Percentiles rank a stretch among this genome's conserved stretches.
These are phyloP conservation scores for Boletus sp. DNA, from an alignment of 1,284 basidiomycete species.

Conservation along the genomic window DNA sequence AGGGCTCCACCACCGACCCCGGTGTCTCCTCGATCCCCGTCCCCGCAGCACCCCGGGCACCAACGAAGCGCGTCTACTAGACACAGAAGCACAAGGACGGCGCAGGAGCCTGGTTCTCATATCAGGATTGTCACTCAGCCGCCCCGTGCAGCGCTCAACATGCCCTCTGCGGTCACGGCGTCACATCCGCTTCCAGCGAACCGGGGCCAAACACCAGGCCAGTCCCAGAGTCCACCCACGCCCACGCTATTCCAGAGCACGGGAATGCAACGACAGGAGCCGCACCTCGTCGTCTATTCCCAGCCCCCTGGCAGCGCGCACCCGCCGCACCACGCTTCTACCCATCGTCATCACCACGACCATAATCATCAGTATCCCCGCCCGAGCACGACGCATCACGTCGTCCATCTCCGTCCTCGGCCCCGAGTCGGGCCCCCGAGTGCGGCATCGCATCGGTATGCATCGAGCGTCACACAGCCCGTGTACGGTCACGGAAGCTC, in stretches of 20 bases:
- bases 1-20: slow-evolving; percentile 12
- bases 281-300: slow-evolving; percentile 14
- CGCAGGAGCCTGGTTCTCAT: slow-evolving; percentile 12
- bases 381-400: slow-evolving; percentile 19
- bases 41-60: slow-evolving; percentile 17
- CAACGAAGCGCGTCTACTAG: slow-evolving; percentile 18
- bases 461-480: slow-evolving; percentile 27
- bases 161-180: slow-evolving; percentile 8
- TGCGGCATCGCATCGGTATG: slow-evolving; percentile 31
- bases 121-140: slow-evolving; percentile 22
- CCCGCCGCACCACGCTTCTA: slow-evolving; percentile 8
- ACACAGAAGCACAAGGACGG: slow-evolving; percentile 17
- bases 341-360: not conserved
- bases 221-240: slow-evolving; percentile 1
- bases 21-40: slow-evolving; percentile 14
- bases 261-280: slow-evolving; percentile 19
- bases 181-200: slow-evolving; percentile 12
- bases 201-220: slow-evolving; percentile 7
- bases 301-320: slow-evolving; percentile 6
- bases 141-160: slow-evolving; percentile 18
- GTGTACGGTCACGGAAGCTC: slow-evolving; percentile 27
- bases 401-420: slow-evolving; percentile 22
- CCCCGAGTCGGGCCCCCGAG: slow-evolving; percentile 30
- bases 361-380: not conserved
- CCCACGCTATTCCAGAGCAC: slow-evolving; percentile 8